Percentiles rank a stretch among this genome's conserved stretches.
Evolutionary conservation across 2,329 filamentous ascomycete genomes (phyloP).

Genomic region (Calonectria henricotiae): DNA sequence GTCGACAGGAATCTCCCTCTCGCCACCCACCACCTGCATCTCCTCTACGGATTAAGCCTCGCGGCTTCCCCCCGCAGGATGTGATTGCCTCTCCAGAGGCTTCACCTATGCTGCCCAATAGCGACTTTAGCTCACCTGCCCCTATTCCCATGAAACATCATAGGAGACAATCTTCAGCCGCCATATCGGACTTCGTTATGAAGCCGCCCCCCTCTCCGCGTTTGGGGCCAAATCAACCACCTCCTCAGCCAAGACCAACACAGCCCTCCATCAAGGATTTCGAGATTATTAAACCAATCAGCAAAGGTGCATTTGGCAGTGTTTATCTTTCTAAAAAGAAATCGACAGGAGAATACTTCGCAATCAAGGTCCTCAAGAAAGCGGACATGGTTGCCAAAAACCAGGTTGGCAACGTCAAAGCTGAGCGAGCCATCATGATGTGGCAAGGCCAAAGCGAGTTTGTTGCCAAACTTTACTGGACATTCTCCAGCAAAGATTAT

Average conservation of each 20-base stretch:
- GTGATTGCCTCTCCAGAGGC: constrained; percentile 86
- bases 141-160: constrained; percentile 78
- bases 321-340: constrained; percentile 99
- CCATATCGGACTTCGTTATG: constrained; percentile 79
- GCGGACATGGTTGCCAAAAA: constrained; percentile 99
- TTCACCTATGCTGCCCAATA: constrained; percentile 88
- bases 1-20: constrained; percentile 90
- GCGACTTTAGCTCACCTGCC: constrained; percentile 85
- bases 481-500: constrained; percentile 99
- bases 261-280: constrained; percentile 99
- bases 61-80: constrained; percentile 75
- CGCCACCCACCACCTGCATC: constrained; percentile 86
- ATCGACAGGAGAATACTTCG: constrained; percentile 97
- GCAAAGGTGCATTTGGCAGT: constrained; percentile 97
- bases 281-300: constrained; percentile 99
- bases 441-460: constrained; percentile 99
- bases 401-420: constrained; percentile 98
- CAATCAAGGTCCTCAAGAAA: constrained; percentile 98
- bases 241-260: constrained; percentile 88
- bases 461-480: constrained; percentile 99
- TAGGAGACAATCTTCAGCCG: constrained; percentile 91
- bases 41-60: constrained; percentile 90
- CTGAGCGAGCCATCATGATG: constrained; percentile 99
- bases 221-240: constrained; percentile 81
- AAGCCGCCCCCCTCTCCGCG: constrained; percentile 87